Conservation (phyloP, 495 filamentous ascomycete genomes). For the Collariella sp. region DNA sequence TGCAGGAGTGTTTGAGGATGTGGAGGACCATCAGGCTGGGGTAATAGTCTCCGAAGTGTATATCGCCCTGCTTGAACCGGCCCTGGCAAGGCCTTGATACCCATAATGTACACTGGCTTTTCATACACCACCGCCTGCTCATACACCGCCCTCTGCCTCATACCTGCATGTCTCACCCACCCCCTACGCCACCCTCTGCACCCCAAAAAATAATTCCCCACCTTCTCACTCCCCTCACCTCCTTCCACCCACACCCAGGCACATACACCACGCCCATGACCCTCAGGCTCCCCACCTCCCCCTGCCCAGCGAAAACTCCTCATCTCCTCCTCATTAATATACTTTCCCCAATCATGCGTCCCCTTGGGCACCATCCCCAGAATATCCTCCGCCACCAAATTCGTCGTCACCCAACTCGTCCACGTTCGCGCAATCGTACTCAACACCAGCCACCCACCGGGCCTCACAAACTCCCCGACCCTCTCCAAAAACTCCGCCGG, state of each 20-base stretch:
- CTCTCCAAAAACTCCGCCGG: conserved; percentile 61
- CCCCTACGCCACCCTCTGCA: conserved; percentile 43
- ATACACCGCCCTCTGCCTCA: not conserved
- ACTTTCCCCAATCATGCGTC: conserved; percentile 93
- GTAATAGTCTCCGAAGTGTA: conserved; percentile 16
- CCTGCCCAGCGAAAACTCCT: conserved; percentile 45
- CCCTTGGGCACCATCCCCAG: conserved; percentile 80
- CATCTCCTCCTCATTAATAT: conserved; percentile 81
- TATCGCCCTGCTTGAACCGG: not conserved
- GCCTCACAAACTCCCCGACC: conserved; percentile 64
- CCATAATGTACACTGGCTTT: not conserved
- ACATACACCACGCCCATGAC: conserved; percentile 86
- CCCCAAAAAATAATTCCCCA: conserved; percentile 96
- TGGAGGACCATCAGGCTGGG: conserved; percentile 53
- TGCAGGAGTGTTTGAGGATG: conserved; percentile 52
- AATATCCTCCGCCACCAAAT: conserved; percentile 84
- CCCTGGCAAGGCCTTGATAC: not conserved
- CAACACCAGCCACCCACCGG: conserved; percentile 85
- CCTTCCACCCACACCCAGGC: conserved; percentile 84
- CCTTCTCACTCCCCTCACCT: conserved; percentile 73
- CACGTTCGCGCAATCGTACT: conserved; percentile 86
- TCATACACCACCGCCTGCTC: not conserved
- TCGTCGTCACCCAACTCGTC: conserved; percentile 83
- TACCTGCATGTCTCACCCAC: not conserved
- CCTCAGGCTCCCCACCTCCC: conserved; percentile 44